phyloP scores from a whole-genome alignment of 805 yeast genomes.

The Wickerhamomyces canadensis region DNA sequence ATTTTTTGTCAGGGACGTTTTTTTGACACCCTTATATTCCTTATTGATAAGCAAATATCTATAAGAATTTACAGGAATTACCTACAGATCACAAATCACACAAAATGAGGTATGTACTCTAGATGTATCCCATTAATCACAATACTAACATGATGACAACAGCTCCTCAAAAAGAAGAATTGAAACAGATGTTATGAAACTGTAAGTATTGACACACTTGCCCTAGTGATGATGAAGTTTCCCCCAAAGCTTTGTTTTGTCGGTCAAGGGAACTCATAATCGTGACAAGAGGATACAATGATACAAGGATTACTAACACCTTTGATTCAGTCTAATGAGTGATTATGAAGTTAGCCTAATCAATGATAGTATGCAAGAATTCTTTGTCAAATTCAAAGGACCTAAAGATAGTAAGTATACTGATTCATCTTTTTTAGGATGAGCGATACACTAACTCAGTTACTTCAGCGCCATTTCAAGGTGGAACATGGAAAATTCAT shows the following conservation, averaged over 20 bases:
- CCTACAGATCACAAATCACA: background rate
- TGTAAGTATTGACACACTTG: no score
- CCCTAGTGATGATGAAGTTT: no score
- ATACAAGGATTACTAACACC: background rate
- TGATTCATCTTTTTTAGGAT: no score
- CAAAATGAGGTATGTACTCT: constrained; percentile 5
- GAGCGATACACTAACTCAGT: background rate
- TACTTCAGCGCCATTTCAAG: constrained; percentile 69
- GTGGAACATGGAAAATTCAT: constrained; percentile 85
- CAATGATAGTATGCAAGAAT: constrained; percentile 82
- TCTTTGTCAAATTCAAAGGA: constrained; percentile 78
- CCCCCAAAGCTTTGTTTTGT: no score
- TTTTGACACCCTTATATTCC: no score
- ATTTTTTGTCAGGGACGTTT: no score
- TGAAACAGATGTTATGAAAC: constrained; percentile 93
- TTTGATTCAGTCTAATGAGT: constrained; percentile 82
- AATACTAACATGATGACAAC: constrained; percentile 2
- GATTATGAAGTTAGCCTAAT: constrained; percentile 82
- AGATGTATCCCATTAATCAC: background rate
- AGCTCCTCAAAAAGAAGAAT: constrained; percentile 42
- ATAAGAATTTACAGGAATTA: no score
- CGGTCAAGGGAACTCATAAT: no score
- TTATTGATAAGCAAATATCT: no score
- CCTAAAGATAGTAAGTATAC: constrained; percentile 55
- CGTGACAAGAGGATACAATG: no score